Evolutionary conservation across 2,329 filamentous ascomycete genomes (phyloP).

Genomic region (Neonectria faginata): DNA sequence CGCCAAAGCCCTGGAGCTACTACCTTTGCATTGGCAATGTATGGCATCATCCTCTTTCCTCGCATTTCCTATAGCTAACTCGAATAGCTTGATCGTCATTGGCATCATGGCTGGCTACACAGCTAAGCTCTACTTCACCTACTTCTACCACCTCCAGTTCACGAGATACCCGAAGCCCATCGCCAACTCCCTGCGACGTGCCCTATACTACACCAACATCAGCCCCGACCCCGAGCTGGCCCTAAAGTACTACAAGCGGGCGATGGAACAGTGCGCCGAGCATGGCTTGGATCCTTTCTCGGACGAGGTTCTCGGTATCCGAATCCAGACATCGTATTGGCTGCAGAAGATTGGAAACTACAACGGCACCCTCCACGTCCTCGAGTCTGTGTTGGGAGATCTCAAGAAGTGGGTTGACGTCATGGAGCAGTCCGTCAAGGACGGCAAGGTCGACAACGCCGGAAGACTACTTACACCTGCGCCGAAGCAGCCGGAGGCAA

Average conservation of each 20-base stretch:
- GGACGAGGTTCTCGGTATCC: conserved; percentile 90
- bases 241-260: conserved; percentile 84
- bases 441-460: conserved; percentile 58
- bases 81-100: conserved; percentile 46
- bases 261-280: conserved; percentile 78
- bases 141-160: conserved; percentile 67
- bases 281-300: conserved; percentile 87
- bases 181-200: conserved; percentile 82
- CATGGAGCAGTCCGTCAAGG: conserved; percentile 63
- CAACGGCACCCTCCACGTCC: conserved; percentile 76
- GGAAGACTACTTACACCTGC: conserved; percentile 49
- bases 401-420: conserved; percentile 70
- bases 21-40: conserved; percentile 49
- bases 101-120: conserved; percentile 48
- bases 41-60: conserved; percentile 13
- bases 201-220: conserved; percentile 87
- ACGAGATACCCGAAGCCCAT: conserved; percentile 75
- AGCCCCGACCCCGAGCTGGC: conserved; percentile 80
- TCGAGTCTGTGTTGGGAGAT: conserved; percentile 81
- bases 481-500: conserved; percentile 24
- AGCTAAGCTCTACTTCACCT: conserved; percentile 61
- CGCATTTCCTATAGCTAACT: conserved; percentile 4
- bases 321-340: conserved; percentile 83
- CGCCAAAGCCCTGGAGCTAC: conserved; percentile 49
- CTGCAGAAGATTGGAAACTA: conserved; percentile 81